Evolutionary conservation across 768 basidiomycete species (phyloP), one percentile per base, ranked within the genome.

Genomic region (Lentinula boryana): DNA sequence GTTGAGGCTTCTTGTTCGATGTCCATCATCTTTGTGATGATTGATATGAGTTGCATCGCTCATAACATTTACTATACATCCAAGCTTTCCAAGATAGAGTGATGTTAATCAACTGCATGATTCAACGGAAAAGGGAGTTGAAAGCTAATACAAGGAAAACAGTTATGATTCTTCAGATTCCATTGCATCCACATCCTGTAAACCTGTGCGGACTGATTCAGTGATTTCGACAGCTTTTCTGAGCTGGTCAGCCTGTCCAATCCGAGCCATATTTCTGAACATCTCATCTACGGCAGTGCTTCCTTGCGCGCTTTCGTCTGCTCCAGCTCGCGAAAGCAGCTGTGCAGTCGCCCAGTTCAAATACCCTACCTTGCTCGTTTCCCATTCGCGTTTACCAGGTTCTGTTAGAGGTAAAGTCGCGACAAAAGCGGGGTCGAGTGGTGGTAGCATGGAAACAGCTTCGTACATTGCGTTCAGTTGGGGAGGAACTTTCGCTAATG

Each of bases 311-410:
- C 64, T 67, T 33, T 54, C 67, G 15, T 64, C 69, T 27, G 65
- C 66, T 60, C 62, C 70, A 12, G 70, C 68, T 51, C 66, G 70
- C 56, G 65, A 65, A 48, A 89, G 63, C 7, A 89, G 70, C 69
- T 84, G 82, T 18, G 75, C 75, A 1, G 85, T 75, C 0, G 88
- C 91, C 93, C 93, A 95, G 62, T 85, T 84, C 4, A 87, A 68
- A 70, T 94, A 95, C 4, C 89, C 91, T 1, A 80, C 78, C 68
- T 83, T 82, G 69, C 81, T 85, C 40, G 84, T 82, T 73, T 93
- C 90, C 91, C 92, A 94, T 9, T 80, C 80, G 43, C 85, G 81
- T 69, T 90, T 90, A 0, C 88, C 85, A 0, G 85, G 83, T 60
- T 85, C 82, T 3, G 77, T 66, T 27, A 74, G 68, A 27, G 70